Evolutionary conservation across 495 filamentous ascomycete genomes (phyloP).

Genomic region (Penicilliopsis zonata): DNA sequence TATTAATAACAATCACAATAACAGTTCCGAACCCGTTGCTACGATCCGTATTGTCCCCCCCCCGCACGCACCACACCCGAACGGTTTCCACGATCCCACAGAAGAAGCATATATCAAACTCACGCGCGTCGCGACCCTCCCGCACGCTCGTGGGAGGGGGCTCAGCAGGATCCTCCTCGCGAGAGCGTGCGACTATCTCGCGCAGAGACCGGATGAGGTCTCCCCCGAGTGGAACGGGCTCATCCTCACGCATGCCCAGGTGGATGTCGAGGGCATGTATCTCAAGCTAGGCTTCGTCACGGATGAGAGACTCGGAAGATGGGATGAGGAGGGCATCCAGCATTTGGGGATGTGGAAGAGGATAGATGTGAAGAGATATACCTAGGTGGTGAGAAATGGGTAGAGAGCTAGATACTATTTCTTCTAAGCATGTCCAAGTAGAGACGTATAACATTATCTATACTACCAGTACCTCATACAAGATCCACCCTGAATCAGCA

Average conservation of each 20-base stretch:
- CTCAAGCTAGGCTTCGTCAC: conserved; percentile 51
- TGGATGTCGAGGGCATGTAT: conserved; percentile 47
- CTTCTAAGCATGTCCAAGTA: too few relatives aligned
- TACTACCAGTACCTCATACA: too few relatives aligned
- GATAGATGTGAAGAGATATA: conserved; percentile 13
- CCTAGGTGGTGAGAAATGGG: too few relatives aligned
- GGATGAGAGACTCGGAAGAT: conserved; percentile 60
- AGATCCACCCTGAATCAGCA: too few relatives aligned
- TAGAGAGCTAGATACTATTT: too few relatives aligned
- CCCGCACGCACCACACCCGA: conserved; percentile 46
- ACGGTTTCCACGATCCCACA: conserved; percentile 8
- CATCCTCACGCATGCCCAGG: conserved; percentile 64
- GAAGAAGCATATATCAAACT: conserved; percentile 68
- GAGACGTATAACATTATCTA: too few relatives aligned
- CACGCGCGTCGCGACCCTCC: conserved; percentile 58
- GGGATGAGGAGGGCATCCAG: conserved; percentile 74
- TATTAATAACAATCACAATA: conserved; percentile 15
- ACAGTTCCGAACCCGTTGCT: conserved; percentile 41
- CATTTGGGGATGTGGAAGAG: conserved; percentile 70
- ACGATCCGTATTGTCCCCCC: conserved; percentile 72
- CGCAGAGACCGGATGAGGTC: conserved; percentile 46
- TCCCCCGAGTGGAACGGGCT: conserved; percentile 57
- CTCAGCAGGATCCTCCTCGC: too few relatives aligned
- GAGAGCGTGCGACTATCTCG: too few relatives aligned
- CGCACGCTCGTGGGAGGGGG: conserved; percentile 48